Evolutionary conservation across 441 rosid genomes (phyloP).

Genomic region (Omphalea diandra): DNA sequence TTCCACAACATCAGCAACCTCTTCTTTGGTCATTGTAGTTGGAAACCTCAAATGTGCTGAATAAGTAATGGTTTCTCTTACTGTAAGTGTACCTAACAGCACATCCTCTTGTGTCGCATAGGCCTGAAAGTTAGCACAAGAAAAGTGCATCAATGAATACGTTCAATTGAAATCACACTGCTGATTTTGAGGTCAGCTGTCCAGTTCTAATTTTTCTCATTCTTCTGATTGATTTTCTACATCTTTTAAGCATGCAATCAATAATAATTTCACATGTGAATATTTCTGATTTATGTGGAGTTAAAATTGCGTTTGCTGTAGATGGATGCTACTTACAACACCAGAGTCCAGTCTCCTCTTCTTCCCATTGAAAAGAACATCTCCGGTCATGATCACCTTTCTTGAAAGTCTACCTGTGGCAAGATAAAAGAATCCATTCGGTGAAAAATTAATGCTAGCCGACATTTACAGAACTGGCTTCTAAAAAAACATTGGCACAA

Average conservation of each 20-base stretch:
- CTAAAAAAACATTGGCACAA: neutral
- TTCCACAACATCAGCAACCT: conserved; percentile 58
- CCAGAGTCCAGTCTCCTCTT: conserved; percentile 62
- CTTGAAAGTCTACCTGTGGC: conserved; percentile 82
- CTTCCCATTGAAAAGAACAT: conserved; percentile 79
- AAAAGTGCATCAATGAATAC: neutral
- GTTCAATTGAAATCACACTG: conserved; percentile 1
- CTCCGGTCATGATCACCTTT: conserved; percentile 87
- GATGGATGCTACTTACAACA: conserved; percentile 51
- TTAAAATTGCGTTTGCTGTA: neutral
- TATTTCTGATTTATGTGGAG: neutral
- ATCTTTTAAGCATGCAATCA: neutral
- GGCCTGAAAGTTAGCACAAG: conserved; percentile 46
- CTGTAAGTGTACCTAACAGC: conserved; percentile 82
- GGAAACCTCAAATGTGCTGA: conserved; percentile 88
- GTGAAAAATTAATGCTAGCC: neutral
- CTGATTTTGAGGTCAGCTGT: too few relatives aligned
- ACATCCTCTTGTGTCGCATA: conserved; percentile 95
- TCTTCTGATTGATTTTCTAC: neutral
- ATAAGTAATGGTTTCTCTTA: conserved; percentile 77
- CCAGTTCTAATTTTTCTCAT: too few relatives aligned
- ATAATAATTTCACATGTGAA: neutral
- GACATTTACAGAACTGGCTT: neutral
- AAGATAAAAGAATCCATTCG: neutral
- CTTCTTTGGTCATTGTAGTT: conserved; percentile 48